These are phyloP conservation scores for Solanum raphanifolium DNA, from an alignment of 257 asterid species.

Conservation along the genomic window DNA sequence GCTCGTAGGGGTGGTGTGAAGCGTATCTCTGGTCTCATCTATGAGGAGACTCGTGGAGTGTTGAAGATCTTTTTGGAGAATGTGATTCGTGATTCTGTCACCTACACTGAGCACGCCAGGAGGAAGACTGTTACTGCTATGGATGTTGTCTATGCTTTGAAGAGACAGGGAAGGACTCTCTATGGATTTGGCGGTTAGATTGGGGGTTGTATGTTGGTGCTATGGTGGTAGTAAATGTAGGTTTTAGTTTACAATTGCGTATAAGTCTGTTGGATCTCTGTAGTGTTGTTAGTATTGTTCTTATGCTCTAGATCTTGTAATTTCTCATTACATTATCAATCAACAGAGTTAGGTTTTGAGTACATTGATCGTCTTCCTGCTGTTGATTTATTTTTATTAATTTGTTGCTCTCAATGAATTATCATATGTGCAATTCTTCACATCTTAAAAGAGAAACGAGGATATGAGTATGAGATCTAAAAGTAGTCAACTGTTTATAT, in stretches of 20 bases:
- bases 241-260: not conserved
- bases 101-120: slow-evolving; percentile 33
- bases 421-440: not conserved
- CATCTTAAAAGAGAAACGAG: too few species aligned
- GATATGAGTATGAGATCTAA: not conserved
- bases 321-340: not conserved
- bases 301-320: not conserved
- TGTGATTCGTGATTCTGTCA: slow-evolving; percentile 34
- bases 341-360: not conserved
- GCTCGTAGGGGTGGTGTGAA: slow-evolving; percentile 42
- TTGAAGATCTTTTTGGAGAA: slow-evolving; percentile 33
- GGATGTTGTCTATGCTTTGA: slow-evolving; percentile 30
- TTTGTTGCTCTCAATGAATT: not conserved
- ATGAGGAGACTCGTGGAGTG: slow-evolving; percentile 37
- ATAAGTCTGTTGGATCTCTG: not conserved
- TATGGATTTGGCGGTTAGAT: slow-evolving; percentile 24
- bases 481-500: not conserved
- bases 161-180: slow-evolving; percentile 40
- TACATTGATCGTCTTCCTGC: not conserved
- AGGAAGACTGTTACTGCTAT: slow-evolving; percentile 31
- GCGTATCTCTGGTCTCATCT: slow-evolving; percentile 31
- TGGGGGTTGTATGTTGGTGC: not conserved
- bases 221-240: not conserved
- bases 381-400: too few species aligned
- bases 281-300: not conserved